Evolutionary conservation across 176 grass and related monocot species (phyloP).

Genomic region (Oryza meridionalis): DNA sequence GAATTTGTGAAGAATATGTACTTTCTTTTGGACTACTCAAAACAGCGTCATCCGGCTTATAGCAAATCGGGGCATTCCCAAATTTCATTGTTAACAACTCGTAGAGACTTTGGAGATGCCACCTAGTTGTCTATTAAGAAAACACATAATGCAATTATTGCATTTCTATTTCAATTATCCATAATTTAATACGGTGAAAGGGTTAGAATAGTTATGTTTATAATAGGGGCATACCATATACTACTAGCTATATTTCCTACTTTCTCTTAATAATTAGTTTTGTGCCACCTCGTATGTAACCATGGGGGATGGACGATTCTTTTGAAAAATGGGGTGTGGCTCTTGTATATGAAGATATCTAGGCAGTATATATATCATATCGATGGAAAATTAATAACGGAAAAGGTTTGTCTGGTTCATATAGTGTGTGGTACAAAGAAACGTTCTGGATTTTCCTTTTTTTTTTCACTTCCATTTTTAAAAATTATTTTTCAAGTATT

Average conservation of each 20-base stretch:
- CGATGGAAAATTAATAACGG: background rate
- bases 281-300: too few species aligned
- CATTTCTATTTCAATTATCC: background rate
- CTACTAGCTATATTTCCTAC: background rate
- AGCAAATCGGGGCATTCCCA: too few species aligned
- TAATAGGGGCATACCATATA: background rate
- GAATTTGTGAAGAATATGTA: too few species aligned
- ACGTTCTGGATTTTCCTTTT: background rate
- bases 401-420: too few species aligned
- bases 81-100: too few species aligned
- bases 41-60: too few species aligned
- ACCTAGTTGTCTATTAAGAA: background rate
- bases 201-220: background rate
- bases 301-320: background rate
- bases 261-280: background rate
- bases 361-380: background rate
- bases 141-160: background rate
- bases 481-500: background rate
- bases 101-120: too few species aligned
- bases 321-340: background rate
- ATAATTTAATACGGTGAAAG: background rate
- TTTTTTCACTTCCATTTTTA: background rate
- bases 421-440: background rate
- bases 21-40: too few species aligned
- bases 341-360: too few species aligned